Evolutionary conservation across 148 eudicot genomes (phyloP).

Genomic region (Vaccinium corymbosum): DNA sequence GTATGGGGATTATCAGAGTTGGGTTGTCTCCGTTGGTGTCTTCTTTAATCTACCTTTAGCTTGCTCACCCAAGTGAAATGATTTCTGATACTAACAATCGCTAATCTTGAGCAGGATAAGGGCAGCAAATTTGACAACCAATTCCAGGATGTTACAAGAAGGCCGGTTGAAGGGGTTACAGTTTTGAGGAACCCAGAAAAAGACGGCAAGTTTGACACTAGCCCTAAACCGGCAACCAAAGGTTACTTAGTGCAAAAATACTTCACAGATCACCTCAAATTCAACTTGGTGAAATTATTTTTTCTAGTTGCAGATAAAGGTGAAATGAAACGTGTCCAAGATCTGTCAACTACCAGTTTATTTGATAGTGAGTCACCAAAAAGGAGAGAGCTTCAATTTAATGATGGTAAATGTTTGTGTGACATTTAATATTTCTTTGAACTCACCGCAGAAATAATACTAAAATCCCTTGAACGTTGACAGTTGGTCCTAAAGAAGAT

Average conservation of each 20-base stretch:
- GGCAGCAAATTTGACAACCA: conserved; percentile 1
- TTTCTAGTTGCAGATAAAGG: not conserved
- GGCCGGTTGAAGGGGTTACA: conserved; percentile 19
- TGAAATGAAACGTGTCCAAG: not conserved
- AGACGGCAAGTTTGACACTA: conserved; percentile 12
- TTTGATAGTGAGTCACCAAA: conserved; percentile 10
- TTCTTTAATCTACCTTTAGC: too few relatives aligned
- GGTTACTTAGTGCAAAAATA: not conserved
- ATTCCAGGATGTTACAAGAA: conserved; percentile 16
- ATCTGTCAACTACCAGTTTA: not conserved
- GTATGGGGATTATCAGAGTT: too few relatives aligned
- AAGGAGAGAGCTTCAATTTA: conserved; percentile 13
- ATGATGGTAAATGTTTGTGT: conserved; percentile 6
- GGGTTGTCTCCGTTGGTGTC: too few relatives aligned
- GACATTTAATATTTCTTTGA: not conserved
- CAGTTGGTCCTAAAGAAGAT: conserved; percentile 1
- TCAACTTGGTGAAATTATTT: not conserved
- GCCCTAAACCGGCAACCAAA: not conserved
- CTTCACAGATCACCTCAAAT: not conserved
- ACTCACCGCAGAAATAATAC: not conserved
- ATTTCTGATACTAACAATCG: not conserved
- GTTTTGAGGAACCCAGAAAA: conserved; percentile 3
- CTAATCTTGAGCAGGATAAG: not conserved
- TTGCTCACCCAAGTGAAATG: too few relatives aligned
- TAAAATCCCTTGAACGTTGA: not conserved